A percentile compares a stretch with the other conserved stretches of the same genome.
phyloP scores from a whole-genome alignment of 768 basidiomycete species.

The Naganishia vaughanmartiniae region DNA sequence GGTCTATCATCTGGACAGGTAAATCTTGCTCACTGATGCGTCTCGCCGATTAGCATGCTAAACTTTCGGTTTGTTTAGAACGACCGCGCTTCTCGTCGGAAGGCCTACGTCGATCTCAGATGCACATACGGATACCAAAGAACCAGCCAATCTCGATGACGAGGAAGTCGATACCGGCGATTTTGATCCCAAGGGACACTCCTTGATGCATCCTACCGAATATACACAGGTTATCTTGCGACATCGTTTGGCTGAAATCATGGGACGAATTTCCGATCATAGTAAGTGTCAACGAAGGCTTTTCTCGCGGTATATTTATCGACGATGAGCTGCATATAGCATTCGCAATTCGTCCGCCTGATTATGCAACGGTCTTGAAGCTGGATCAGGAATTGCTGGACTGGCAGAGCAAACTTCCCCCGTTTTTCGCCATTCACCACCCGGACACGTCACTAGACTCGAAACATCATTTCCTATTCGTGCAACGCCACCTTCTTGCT shows the following conservation, averaged over 20 bases:
- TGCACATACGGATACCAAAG: conserved; percentile 51
- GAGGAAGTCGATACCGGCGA: conserved; percentile 49
- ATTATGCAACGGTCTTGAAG: conserved; percentile 51
- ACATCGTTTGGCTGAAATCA: conserved; percentile 51
- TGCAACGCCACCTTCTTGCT: conserved; percentile 52
- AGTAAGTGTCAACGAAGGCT: conserved; percentile 31
- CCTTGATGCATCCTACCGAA: conserved; percentile 49
- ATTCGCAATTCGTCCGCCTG: conserved; percentile 52
- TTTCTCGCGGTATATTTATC: not conserved
- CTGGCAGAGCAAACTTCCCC: conserved; percentile 44
- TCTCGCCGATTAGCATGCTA: not conserved
- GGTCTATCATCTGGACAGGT: conserved; percentile 52
- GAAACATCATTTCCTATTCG: conserved; percentile 50
- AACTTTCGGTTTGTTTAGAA: conserved; percentile 28
- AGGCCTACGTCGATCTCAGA: conserved; percentile 52
- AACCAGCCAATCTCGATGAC: conserved; percentile 52
- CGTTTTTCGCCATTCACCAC: conserved; percentile 46
- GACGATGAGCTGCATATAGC: conserved; percentile 27
- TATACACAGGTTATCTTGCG: conserved; percentile 53
- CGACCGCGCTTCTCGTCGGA: conserved; percentile 52
- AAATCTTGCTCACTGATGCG: not conserved
- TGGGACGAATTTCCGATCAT: conserved; percentile 52
- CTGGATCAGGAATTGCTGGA: conserved; percentile 52
- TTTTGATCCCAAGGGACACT: conserved; percentile 50
- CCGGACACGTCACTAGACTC: conserved; percentile 49